These are phyloP conservation scores for Amanita inopinata DNA, from an alignment of 768 basidiomycete species.

Conservation along the genomic window DNA sequence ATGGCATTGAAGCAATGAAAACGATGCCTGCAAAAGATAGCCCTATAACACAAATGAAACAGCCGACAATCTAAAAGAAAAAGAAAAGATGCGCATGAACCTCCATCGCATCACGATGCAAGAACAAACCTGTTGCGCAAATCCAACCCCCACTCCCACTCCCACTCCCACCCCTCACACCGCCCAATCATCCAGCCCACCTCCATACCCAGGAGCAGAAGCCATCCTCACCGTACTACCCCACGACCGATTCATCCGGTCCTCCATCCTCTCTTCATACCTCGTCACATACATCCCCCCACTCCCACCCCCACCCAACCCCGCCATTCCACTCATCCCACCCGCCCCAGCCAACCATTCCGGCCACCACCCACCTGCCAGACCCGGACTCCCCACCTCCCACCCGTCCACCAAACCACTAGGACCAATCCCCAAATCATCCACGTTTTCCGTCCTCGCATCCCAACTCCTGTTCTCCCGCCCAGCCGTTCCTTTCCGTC, in stretches of 20 bases:
- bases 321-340: constrained; percentile 14
- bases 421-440: constrained; percentile 8
- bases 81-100: too few relatives aligned
- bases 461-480: constrained; percentile 13
- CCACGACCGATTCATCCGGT: constrained; percentile 42
- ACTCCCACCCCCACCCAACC: constrained; percentile 14
- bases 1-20: too few relatives aligned
- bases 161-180: too few relatives aligned
- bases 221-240: constrained; percentile 26
- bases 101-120: too few relatives aligned
- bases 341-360: constrained; percentile 11
- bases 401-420: constrained; percentile 8
- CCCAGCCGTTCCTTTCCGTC: constrained; percentile 14
- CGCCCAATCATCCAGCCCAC: constrained; percentile 47
- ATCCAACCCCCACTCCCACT: too few relatives aligned
- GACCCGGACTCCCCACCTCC: constrained; percentile 2
- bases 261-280: constrained; percentile 42
- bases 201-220: constrained; percentile 19
- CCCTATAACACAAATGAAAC: too few relatives aligned
- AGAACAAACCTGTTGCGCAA: too few relatives aligned
- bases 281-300: constrained; percentile 13
- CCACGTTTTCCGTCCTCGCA: constrained; percentile 9
- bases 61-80: too few relatives aligned
- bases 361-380: constrained; percentile 11
- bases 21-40: too few relatives aligned